Evolutionary conservation across 768 basidiomycete genomes (phyloP).

Genomic region (Macrocybe gigantea): DNA sequence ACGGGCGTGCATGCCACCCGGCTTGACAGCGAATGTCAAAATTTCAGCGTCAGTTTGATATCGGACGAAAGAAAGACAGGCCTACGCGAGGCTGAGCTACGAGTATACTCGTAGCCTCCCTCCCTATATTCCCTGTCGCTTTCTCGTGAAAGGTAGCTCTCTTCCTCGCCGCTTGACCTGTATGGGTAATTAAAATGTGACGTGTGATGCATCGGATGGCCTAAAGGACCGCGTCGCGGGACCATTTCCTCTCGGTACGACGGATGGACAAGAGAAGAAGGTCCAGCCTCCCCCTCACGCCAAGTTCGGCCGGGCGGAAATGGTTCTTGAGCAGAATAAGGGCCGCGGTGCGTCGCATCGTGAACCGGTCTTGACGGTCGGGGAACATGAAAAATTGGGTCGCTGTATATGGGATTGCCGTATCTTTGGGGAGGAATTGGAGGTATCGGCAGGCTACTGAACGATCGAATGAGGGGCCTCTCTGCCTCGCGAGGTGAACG

Average conservation of each 20-base stretch:
- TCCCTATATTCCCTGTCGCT: too few relatives aligned
- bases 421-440: conserved; percentile 17
- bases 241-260: conserved; percentile 6
- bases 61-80: too few relatives aligned
- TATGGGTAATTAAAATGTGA: not conserved
- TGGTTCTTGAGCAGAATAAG: conserved; percentile 8
- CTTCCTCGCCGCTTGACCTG: too few relatives aligned
- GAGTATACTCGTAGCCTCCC: too few relatives aligned
- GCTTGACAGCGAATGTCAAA: too few relatives aligned
- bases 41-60: too few relatives aligned
- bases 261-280: conserved; percentile 29
- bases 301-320: conserved; percentile 9
- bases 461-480: conserved; percentile 10
- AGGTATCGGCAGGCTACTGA: conserved; percentile 12
- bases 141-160: too few relatives aligned
- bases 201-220: conserved; percentile 15
- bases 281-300: conserved; percentile 40
- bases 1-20: too few relatives aligned
- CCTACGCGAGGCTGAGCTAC: too few relatives aligned
- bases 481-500: conserved; percentile 8
- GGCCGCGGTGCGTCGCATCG: conserved; percentile 6
- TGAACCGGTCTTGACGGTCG: conserved; percentile 20
- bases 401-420: conserved; percentile 22
- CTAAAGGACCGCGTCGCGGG: conserved; percentile 10
- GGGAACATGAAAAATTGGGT: conserved; percentile 22